Conservation (phyloP, 2,329 filamentous ascomycete genomes). For the Diaporthe capsici region DNA sequence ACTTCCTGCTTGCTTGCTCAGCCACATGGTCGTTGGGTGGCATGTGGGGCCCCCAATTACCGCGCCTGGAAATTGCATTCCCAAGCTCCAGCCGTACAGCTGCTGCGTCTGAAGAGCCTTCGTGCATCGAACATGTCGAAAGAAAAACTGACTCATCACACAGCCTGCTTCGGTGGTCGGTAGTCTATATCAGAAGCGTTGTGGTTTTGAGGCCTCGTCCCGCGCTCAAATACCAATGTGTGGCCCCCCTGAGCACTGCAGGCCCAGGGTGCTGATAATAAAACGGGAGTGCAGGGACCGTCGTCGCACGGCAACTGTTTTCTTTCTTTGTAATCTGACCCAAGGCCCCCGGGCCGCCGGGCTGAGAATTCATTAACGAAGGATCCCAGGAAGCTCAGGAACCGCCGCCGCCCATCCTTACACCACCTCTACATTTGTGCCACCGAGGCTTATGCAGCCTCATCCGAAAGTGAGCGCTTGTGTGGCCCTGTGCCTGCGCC, state of each 20-base stretch:
- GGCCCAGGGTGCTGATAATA: not conserved
- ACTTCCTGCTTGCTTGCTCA: conserved; percentile 15
- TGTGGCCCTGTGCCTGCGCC: conserved; percentile 12
- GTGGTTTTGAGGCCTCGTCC: not conserved
- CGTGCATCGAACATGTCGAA: not conserved
- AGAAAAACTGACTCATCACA: conserved; percentile 7
- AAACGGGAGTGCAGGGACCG: not conserved
- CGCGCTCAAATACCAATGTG: not conserved
- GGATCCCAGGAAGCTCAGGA: conserved; percentile 29
- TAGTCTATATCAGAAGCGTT: not conserved
- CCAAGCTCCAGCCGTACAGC: not conserved
- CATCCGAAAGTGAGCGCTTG: conserved; percentile 14
- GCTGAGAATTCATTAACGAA: conserved; percentile 21
- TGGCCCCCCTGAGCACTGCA: conserved; percentile 26
- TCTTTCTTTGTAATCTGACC: not conserved
- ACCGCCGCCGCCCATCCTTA: conserved; percentile 14
- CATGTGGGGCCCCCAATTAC: conserved; percentile 15
- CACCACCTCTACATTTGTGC: conserved; percentile 19
- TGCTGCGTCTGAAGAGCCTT: not conserved
- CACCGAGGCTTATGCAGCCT: conserved; percentile 34
- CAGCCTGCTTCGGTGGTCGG: not conserved
- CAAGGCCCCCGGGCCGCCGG: not conserved
- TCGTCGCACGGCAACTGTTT: conserved; percentile 28
- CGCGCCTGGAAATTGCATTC: conserved; percentile 29
- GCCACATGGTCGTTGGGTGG: conserved; percentile 20